A percentile compares a stretch with the other conserved stretches of the same genome.
Conservation (phyloP, 2,329 filamentous ascomycete species). For the Metarhizium humberi region DNA sequence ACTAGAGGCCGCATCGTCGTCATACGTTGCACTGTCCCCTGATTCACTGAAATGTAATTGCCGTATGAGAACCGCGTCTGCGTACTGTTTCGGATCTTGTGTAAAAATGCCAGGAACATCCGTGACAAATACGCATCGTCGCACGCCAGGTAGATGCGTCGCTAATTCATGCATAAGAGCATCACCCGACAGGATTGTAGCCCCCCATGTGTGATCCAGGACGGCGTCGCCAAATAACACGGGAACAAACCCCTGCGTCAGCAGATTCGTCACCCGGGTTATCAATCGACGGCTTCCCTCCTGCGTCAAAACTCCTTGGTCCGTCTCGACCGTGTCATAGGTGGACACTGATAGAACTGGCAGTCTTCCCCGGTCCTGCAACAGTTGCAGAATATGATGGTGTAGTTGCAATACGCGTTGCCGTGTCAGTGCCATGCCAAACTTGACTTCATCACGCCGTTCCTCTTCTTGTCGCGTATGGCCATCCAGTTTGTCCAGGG, state of each 20-base stretch:
- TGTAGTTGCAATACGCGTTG: not conserved
- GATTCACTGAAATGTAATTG: not conserved
- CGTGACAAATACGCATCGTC: conserved; percentile 4
- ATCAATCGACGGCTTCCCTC: not conserved
- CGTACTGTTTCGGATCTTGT: not conserved
- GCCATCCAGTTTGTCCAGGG: no score
- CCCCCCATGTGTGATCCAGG: not conserved
- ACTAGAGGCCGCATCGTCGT: not conserved
- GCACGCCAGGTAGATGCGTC: not conserved
- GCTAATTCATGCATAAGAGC: conserved; percentile 1
- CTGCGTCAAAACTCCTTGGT: not conserved
- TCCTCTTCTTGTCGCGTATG: no score
- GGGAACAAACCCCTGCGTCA: conserved; percentile 2
- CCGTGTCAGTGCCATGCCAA: no score
- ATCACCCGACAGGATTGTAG: conserved; percentile 4
- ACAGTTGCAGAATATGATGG: conserved; percentile 1
- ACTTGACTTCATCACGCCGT: no score
- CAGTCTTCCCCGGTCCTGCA: not conserved
- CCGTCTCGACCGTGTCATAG: conserved; percentile 4
- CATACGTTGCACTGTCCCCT: no score
- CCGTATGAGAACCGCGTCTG: not conserved
- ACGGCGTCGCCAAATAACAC: conserved; percentile 4
- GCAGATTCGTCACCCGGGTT: not conserved
- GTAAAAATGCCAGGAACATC: conserved; percentile 5
- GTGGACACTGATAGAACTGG: conserved; percentile 4